Percentiles rank a stretch among this genome's conserved stretches.
phyloP scores from a whole-genome alignment of 441 rosid genomes.

The Adansonia rubrostipa region DNA sequence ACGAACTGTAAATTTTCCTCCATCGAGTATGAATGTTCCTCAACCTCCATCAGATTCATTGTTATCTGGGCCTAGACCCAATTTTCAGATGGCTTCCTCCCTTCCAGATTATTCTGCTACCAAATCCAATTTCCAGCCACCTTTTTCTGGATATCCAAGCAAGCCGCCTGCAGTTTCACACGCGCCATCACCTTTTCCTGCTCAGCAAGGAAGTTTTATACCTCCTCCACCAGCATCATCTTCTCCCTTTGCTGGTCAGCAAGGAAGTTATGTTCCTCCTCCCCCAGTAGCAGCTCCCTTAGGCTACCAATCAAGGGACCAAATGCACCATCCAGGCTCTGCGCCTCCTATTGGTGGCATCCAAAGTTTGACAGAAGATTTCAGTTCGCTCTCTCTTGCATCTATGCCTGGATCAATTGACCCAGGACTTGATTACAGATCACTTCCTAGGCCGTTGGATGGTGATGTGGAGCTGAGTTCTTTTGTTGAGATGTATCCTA shows the following conservation, averaged over 20 bases:
- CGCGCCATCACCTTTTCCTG: constrained; percentile 55
- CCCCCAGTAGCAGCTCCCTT: constrained; percentile 45
- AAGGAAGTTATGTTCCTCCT: constrained; percentile 58
- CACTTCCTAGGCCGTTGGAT: constrained; percentile 92
- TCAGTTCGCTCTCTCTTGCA: constrained; percentile 73
- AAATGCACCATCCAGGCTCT: constrained; percentile 59
- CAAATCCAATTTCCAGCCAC: constrained; percentile 47
- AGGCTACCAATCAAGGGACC: constrained; percentile 54
- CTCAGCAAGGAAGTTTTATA: constrained; percentile 58
- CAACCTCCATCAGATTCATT: constrained; percentile 46
- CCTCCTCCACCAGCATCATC: constrained; percentile 47
- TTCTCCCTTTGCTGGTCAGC: constrained; percentile 60
- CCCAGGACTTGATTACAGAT: constrained; percentile 74
- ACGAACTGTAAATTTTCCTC: constrained; percentile 44
- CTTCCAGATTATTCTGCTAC: constrained; percentile 49
- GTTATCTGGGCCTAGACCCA: constrained; percentile 46
- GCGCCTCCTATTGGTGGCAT: constrained; percentile 67
- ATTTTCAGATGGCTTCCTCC: constrained; percentile 55
- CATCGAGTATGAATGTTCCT: constrained; percentile 50
- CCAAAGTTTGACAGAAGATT: constrained; percentile 86
- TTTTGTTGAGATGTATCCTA: constrained; percentile 62
- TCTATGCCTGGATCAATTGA: constrained; percentile 86
- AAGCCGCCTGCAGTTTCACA: constrained; percentile 54
- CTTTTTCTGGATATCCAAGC: constrained; percentile 68
- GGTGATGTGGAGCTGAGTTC: constrained; percentile 83